Evolutionary conservation across 805 yeast genomes (phyloP), one percentile per base, ranked within the genome.

Genomic region (Ogataea thermomethanolica): DNA sequence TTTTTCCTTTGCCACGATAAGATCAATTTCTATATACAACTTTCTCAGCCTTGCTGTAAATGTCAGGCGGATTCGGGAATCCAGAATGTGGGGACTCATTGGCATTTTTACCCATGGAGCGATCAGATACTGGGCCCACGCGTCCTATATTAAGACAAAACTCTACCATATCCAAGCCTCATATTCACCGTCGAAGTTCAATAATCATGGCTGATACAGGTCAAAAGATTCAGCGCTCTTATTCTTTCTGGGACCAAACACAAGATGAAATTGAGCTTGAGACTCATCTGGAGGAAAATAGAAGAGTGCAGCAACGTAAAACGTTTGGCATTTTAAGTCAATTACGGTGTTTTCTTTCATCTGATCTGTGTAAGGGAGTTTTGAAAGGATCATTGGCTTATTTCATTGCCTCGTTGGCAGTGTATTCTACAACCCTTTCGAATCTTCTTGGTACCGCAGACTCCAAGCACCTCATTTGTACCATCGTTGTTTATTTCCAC

Each of bases 401-500:
- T 55, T 64, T 81, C 8, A 43, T 85, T 1, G 91, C 89, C 1
- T 81, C 95, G 0, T 54, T 84, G 41, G 85, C 81, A 1, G 93
- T 86, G 12, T 84, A 81, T 58, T 71, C 70, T 50, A 54, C 70
- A 1, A 64, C 73, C 1, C 63, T 80, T 33, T 70, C 79, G 8
- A 51, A 59, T 12, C 44, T 78, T 2, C 56, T 84, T 30, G 95
- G 95, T 0, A 57, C 63, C 25, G 71, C 84, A 20, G 90, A 84
- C 60, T 78, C 84, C 8, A 86, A 86, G 57, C 95, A 86, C 65
- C 73, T 84, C 48, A 79, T 83, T 3, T 88, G 95, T 27, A 87
- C 95, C 0, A 82, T 82, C 8, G 83, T 86, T 1, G 93, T 86
- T 2, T 87, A 87, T 59, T 86, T 87, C 66, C 93, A 86, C 55